Evolutionary conservation across 192 early-diverging fungal species (phyloP), one percentile per base, ranked within the genome.

Genomic region (Kappamyces sp.): DNA sequence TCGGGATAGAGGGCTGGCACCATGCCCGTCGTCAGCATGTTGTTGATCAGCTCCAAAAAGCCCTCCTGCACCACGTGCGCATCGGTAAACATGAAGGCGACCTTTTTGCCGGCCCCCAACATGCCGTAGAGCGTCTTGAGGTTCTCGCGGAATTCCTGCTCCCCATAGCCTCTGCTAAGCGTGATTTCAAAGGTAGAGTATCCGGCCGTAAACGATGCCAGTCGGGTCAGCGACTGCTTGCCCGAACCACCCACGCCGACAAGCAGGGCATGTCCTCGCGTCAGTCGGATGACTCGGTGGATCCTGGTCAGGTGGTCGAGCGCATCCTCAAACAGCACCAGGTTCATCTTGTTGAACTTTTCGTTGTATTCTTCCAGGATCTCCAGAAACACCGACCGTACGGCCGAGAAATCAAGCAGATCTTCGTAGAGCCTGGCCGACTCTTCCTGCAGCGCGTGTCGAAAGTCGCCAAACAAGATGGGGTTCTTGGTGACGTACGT

Each of bases 161-260:
- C 80, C 34, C 80, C 77, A 41, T 80, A 83, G 31, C 80, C 80
- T 48, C 80, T 49, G 9, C 76, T 77, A 1, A 83, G 62, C 39
- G 76, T 73, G 47, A 83, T 83, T 62, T 83, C 80, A 65, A 78
- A 83, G 0, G 79, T 75, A 40, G 55, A 41, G 55, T 74, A 83
- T 9, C 80, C 80, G 5, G 80, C 80, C 3, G 80, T 69, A 58
- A 76, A 83, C 0, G 80, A 71, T 8, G 77, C 80, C 3, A 83
- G 57, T 2, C 68, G 58, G 1, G 80, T 80, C 36, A 83, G 51
- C 8, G 80, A 83, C 49, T 83, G 80, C 46, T 83, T 83, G 12
- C 80, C 80, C 9, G 77, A 79, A 34, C 80, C 80, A 33, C 80
- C 80, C n/a, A 83, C 80, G 57, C 80, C 80, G 46, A 83, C 77